phyloP scores from a whole-genome alignment of 345 rosid genomes.

The Lumnitzera racemosa region DNA sequence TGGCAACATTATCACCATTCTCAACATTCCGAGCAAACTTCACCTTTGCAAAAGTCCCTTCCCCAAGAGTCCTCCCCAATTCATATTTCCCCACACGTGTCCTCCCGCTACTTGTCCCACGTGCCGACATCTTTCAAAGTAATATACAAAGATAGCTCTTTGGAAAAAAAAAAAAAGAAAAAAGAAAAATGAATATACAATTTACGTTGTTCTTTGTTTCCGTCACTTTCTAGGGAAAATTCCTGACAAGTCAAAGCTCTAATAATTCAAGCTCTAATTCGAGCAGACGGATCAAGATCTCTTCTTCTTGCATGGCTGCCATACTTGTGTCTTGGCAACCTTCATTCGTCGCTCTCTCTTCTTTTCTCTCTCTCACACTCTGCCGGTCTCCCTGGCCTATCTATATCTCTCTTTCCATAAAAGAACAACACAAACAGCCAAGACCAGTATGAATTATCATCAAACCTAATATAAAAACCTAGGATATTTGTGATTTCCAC shows the following conservation, averaged over 20 bases:
- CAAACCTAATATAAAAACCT: too few relatives aligned
- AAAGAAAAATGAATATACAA: neutral
- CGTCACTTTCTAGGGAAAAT: constrained; percentile 4
- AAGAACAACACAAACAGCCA: too few relatives aligned
- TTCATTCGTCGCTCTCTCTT: constrained; percentile 34
- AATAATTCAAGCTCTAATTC: constrained; percentile 11
- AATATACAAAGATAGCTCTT: neutral
- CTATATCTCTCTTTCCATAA: too few relatives aligned
- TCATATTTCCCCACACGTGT: constrained; percentile 98
- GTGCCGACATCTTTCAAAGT: constrained; percentile 35
- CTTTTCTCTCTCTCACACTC: neutral
- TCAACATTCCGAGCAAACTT: constrained; percentile 76
- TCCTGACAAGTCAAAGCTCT: neutral
- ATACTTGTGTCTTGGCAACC: constrained; percentile 83
- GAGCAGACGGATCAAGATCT: constrained; percentile 40
- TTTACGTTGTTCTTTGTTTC: neutral
- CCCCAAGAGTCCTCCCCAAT: constrained; percentile 86
- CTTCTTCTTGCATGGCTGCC: constrained; percentile 99
- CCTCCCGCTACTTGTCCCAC: constrained; percentile 34
- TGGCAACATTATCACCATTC: constrained; percentile 75
- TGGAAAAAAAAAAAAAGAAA: neutral
- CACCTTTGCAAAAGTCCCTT: constrained; percentile 97
- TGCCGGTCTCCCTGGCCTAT: too few relatives aligned
- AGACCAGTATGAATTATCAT: too few relatives aligned
- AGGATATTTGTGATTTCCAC: too few relatives aligned